These are phyloP conservation scores for Populus euphratica DNA, from an alignment of 345 rosid genomes.

Conservation along the genomic window DNA sequence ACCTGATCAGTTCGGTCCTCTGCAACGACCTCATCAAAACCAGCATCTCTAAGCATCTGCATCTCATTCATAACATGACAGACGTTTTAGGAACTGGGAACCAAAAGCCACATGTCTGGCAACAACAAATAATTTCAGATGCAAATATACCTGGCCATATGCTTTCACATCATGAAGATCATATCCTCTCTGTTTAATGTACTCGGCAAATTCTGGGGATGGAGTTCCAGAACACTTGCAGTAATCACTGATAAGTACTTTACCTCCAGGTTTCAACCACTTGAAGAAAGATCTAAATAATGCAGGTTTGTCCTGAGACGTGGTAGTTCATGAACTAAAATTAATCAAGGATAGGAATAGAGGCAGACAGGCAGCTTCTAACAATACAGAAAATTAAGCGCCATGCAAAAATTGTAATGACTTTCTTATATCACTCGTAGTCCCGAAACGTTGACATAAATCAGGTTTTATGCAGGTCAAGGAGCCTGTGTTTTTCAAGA, in stretches of 20 bases:
- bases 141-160: slow-evolving; percentile 67
- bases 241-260: slow-evolving; percentile 87
- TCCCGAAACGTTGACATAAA: background rate
- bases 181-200: slow-evolving; percentile 87
- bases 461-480: background rate
- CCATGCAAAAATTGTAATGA: background rate
- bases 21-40: slow-evolving; percentile 64
- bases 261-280: slow-evolving; percentile 97
- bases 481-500: background rate
- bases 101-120: background rate
- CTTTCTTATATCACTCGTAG: background rate
- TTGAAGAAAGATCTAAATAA: slow-evolving; percentile 77
- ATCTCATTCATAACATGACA: slow-evolving; percentile 2
- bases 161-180: slow-evolving; percentile 79
- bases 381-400: background rate
- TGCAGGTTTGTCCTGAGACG: slow-evolving; percentile 82
- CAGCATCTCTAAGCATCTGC: slow-evolving; percentile 87
- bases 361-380: background rate
- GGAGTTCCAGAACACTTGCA: slow-evolving; percentile 71
- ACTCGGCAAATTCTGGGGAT: slow-evolving; percentile 57
- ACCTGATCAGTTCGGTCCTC: slow-evolving; percentile 93
- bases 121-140: slow-evolving; percentile 8
- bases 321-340: background rate
- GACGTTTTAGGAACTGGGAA: background rate
- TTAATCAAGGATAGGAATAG: background rate